These are phyloP conservation scores for Fraxinus cuspidata DNA, from an alignment of 257 asterid genomes.

Conservation along the genomic window DNA sequence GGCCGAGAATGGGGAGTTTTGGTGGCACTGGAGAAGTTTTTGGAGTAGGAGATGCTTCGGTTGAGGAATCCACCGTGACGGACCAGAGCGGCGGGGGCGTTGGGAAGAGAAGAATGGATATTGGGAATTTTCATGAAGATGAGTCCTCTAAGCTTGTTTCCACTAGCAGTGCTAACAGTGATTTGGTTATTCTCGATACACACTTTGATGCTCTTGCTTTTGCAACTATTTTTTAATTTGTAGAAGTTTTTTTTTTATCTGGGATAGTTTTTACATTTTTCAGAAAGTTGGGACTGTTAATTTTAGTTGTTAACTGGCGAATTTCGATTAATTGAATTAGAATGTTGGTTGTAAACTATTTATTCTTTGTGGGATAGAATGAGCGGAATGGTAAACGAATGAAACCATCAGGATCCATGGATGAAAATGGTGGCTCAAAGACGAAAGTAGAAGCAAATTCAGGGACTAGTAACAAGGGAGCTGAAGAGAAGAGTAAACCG, in stretches of 20 bases:
- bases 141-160: conserved; percentile 51
- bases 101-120: conserved; percentile 54
- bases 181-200: conserved; percentile 43
- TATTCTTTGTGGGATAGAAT: conserved; percentile 38
- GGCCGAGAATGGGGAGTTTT: conserved; percentile 57
- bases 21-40: conserved; percentile 17
- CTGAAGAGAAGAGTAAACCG: conserved; percentile 48
- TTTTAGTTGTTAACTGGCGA: conserved; percentile 8
- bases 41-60: conserved; percentile 40
- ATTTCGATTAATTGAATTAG: neutral
- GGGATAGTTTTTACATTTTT: neutral
- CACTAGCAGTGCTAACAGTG: conserved; percentile 45
- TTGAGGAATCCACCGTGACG: conserved; percentile 75
- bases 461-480: conserved; percentile 49
- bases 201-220: neutral
- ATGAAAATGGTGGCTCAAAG: conserved; percentile 44
- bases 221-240: neutral
- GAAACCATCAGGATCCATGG: conserved; percentile 40
- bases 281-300: neutral
- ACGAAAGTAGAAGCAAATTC: conserved; percentile 56
- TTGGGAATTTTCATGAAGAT: conserved; percentile 42
- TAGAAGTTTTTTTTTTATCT: neutral
- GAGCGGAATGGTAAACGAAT: conserved; percentile 47
- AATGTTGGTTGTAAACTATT: conserved; percentile 2
- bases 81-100: conserved; percentile 59